phyloP scores from a whole-genome alignment of 192 early-diverging fungal genomes.

The Backusella macrospora region DNA sequence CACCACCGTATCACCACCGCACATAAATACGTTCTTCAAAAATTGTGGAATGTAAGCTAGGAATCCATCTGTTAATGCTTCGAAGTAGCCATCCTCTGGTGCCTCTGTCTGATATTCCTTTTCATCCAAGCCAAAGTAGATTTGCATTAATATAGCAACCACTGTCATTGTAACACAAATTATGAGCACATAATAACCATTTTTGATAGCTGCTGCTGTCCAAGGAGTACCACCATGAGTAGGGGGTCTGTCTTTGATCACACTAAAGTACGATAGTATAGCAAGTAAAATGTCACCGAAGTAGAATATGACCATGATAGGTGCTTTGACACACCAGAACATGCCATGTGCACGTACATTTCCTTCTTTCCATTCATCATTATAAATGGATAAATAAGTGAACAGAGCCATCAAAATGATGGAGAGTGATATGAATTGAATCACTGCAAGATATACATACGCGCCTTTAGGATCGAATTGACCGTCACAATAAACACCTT shows the following conservation, averaged over 20 bases:
- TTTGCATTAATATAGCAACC: conserved; percentile 34
- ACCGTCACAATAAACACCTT: conserved; percentile 38
- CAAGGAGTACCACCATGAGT: conserved; percentile 23
- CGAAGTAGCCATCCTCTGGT: conserved; percentile 5
- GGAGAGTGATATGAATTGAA: conserved; percentile 40
- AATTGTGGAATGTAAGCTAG: conserved; percentile 39
- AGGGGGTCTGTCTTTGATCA: conserved; percentile 31
- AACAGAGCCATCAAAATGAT: conserved; percentile 42
- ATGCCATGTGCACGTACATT: conserved; percentile 31
- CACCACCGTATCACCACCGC: conserved; percentile 31
- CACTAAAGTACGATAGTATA: conserved; percentile 18
- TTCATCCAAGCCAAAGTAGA: conserved; percentile 32
- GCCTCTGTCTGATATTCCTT: conserved; percentile 28
- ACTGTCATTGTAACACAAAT: conserved; percentile 35
- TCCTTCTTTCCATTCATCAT: conserved; percentile 38
- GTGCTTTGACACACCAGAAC: conserved; percentile 46
- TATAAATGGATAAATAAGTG: conserved; percentile 36
- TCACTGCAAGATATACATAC: conserved; percentile 34
- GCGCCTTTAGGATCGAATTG: conserved; percentile 31
- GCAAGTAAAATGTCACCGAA: conserved; percentile 36
- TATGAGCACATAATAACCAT: conserved; percentile 35
- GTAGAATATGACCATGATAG: conserved; percentile 46
- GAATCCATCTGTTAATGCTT: conserved; percentile 30
- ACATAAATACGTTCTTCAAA: conserved; percentile 28
- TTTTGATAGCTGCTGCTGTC: conserved; percentile 38